Evolutionary conservation across 73 alveolate species (phyloP), one percentile per base, ranked within the genome.

Genomic region (Paramecium primaurelia): DNA sequence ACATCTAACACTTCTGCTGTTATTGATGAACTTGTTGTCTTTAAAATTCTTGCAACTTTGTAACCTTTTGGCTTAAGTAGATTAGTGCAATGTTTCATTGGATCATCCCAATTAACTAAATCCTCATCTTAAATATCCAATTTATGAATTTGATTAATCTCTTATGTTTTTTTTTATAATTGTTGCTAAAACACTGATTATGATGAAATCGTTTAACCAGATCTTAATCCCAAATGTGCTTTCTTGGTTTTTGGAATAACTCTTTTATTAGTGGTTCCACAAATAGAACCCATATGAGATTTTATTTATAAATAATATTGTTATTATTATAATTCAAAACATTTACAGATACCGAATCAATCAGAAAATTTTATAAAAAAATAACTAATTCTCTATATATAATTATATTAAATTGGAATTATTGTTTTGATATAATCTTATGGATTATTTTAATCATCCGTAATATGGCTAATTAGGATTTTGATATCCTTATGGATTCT

Each of bases 81-180:
- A 32, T 80, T 26, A 2, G 44, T 49, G 44, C 47, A 28, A 11
- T 44, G 71, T 26, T 80, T 80, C 91, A 32, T 45, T 8, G 91
- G 91, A 36, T 80, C 91, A 80, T 80, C 91, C 91, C 91, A 80
- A 45, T 11, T 34, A 40, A 80, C 91, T 12, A 80, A 12, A 14
- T 80, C 91, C 12, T 80, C 91, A 25, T 80, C 77, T 45, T 42
- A 25, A 2, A 80, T 28, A 2, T 44, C 71, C 42, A 80, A 49
- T 80, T 22, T 44, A 25, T 80, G 44, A 45, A 80, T 80, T 25
- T 26, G 75, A 20, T 20, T 28, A 45, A 80, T 28, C n/a, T 40
- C 91, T n/a, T 42, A 25, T 14, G 75, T 49, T 80, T 80, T 38
- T 47, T 80, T 80, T 1, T 4, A 10, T 36, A 28, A 32, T 80